Evolutionary conservation across 2,329 filamentous ascomycete species (phyloP).

Genomic region (Ceratocystis cacaofunesta): DNA sequence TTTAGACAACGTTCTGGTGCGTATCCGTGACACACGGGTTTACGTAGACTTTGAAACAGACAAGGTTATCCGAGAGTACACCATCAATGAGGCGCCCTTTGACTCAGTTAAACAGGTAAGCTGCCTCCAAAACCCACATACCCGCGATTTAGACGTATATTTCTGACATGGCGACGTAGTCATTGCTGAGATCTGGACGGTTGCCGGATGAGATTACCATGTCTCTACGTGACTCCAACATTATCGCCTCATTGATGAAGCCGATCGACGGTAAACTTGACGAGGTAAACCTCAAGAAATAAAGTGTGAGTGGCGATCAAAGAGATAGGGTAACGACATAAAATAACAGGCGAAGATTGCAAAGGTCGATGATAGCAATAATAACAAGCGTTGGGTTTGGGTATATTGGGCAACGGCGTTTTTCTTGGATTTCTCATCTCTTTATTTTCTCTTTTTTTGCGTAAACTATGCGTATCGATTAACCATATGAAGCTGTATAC

Average conservation of each 20-base stretch:
- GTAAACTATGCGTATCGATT: neutral
- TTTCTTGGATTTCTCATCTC: neutral
- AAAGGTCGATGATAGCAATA: neutral
- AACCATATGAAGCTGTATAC: neutral
- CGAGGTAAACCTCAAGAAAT: slow-evolving; percentile 9
- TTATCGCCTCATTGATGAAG: slow-evolving; percentile 48
- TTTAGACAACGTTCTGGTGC: slow-evolving; percentile 74
- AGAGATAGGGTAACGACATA: too few species aligned
- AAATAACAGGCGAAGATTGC: neutral
- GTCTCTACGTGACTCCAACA: slow-evolving; percentile 65
- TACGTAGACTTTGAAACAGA: slow-evolving; percentile 77
- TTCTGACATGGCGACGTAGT: slow-evolving; percentile 24
- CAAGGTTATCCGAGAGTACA: slow-evolving; percentile 77
- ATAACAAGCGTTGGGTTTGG: neutral
- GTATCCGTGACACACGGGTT: slow-evolving; percentile 77
- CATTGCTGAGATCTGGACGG: slow-evolving; percentile 34
- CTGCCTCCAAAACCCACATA: slow-evolving; percentile 13
- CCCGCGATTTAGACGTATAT: neutral
- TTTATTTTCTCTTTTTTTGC: neutral
- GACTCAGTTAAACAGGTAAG: slow-evolving; percentile 57
- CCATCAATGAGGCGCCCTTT: slow-evolving; percentile 71
- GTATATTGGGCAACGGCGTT: neutral
- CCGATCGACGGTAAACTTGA: slow-evolving; percentile 16
- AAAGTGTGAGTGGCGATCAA: neutral
- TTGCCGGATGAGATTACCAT: slow-evolving; percentile 59